Evolutionary conservation across 768 basidiomycete species (phyloP), one percentile per base, ranked within the genome.

Genomic region (Boletus pseudopeckii): DNA sequence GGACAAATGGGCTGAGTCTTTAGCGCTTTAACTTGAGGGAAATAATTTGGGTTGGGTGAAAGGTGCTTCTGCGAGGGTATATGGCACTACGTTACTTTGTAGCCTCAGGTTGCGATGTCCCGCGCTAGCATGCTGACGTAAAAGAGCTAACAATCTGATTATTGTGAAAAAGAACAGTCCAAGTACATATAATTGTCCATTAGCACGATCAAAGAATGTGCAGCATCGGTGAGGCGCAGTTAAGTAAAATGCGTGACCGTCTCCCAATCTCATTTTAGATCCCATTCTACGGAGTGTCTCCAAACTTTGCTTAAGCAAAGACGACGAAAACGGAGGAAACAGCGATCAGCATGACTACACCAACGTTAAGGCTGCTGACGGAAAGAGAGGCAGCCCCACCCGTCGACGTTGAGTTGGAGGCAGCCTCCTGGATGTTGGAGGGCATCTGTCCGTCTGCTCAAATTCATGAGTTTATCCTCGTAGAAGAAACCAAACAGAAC

Each of bases 261-360:
- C 22, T 30, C 4, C n/a, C 28, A 46, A 42, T 13, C n/a, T 41
- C 46, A 33, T 53, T 40, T 48, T 14, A 32, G 1, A 22, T n/a
- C 26, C 11, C 7, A 22, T 15, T 32, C 14, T 7, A 10, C n/a
- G 22, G 1, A 20, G 24, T 17, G 2, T 17, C 14, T 32, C 22
- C 15, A 34, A 45, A 30, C 20, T 13, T 32, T 28, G 15, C 48
- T 68, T 63, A 76, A 34, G 69, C 70, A 38, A 77, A 63, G 38
- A 73, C 37, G 24, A 64, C 64, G 47, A 77, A 72, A 49, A 67
- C 52, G 6, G 71, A 72, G 18, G 69, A 73, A 26, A 73, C 61
- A 28, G 69, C 62, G 5, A 75, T 49, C 8, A 76, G 37, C 44
- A 67, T 64, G 18, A 56, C 63, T 11, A 66, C 34, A 32, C 71